Percentiles rank a stretch among this genome's conserved stretches.
Conservation (phyloP, 163 green algal genomes). For the Chlorella variabilis region DNA sequence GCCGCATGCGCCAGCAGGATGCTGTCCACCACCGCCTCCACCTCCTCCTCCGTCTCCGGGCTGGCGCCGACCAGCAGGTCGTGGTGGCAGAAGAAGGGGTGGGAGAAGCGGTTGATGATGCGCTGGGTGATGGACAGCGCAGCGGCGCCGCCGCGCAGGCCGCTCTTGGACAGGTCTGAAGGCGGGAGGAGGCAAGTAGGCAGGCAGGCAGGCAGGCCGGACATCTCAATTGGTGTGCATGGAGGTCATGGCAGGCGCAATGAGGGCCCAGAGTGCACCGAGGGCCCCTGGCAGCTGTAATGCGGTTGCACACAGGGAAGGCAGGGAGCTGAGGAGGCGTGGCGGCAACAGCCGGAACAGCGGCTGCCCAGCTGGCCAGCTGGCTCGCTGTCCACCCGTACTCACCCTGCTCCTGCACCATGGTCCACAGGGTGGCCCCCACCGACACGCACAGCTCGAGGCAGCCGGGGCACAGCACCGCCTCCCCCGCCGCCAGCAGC, state of each 20-base stretch:
- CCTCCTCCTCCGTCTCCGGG: conserved; percentile 18
- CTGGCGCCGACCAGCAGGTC: conserved; percentile 14
- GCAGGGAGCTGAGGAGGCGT: too few species aligned
- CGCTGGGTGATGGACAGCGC: conserved; percentile 25
- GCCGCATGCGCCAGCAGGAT: neutral
- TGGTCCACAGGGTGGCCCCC: conserved; percentile 27
- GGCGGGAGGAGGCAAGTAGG: neutral
- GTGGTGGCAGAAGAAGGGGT: conserved; percentile 28
- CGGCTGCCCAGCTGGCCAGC: too few species aligned
- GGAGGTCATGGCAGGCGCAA: too few species aligned
- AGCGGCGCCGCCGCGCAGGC: neutral
- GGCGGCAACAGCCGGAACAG: too few species aligned
- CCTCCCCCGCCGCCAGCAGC: conserved; percentile 28
- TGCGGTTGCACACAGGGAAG: too few species aligned
- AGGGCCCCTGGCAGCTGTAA: too few species aligned
- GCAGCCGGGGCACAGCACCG: neutral
- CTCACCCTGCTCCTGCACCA: conserved; percentile 24
- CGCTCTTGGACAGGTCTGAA: conserved; percentile 19
- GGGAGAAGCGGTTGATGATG: conserved; percentile 26
- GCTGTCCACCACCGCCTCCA: neutral
- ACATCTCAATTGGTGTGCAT: too few species aligned
- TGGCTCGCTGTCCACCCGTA: too few species aligned
- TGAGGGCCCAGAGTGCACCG: too few species aligned
- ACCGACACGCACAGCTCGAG: conserved; percentile 12
- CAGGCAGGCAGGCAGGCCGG: too few species aligned